Conservation (phyloP, 1,284 basidiomycete species). For the Puccinia polysora region DNA sequence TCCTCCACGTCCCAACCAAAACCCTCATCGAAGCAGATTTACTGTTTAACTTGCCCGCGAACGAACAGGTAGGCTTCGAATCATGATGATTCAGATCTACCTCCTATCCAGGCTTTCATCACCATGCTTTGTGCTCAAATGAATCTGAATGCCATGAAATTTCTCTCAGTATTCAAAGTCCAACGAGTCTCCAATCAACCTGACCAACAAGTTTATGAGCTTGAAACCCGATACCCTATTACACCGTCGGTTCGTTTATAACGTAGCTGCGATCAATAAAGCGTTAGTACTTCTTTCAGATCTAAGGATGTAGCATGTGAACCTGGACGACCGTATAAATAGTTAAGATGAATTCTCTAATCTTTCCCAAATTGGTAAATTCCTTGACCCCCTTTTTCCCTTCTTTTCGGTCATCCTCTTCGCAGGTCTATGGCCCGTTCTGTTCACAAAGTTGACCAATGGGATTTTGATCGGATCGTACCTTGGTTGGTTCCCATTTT, state of each 20-base stretch:
- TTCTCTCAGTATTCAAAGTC: slow-evolving; percentile 56
- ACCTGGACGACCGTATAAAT: too few relatives aligned
- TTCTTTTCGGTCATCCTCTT: slow-evolving; percentile 4
- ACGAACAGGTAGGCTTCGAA: slow-evolving; percentile 74
- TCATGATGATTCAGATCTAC: background rate
- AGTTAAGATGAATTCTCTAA: background rate
- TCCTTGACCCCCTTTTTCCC: slow-evolving; percentile 10
- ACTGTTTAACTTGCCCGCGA: slow-evolving; percentile 79
- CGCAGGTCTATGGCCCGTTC: slow-evolving; percentile 68
- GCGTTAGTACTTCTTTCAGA: slow-evolving; percentile 57
- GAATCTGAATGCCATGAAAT: background rate
- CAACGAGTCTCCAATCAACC: slow-evolving; percentile 55
- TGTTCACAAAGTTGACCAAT: slow-evolving; percentile 65
- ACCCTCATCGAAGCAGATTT: slow-evolving; percentile 82
- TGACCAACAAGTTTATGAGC: slow-evolving; percentile 57
- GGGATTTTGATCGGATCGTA: slow-evolving; percentile 85
- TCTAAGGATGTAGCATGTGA: too few relatives aligned
- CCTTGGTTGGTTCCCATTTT: slow-evolving; percentile 64
- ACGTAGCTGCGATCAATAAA: slow-evolving; percentile 59
- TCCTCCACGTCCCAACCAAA: slow-evolving; percentile 72
- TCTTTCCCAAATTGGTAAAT: slow-evolving; percentile 4
- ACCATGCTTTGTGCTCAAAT: background rate
- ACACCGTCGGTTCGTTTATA: slow-evolving; percentile 61
- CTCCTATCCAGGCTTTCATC: background rate
- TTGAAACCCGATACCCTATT: slow-evolving; percentile 62